A percentile compares a stretch with the other conserved stretches of the same genome.
Conservation (phyloP, 148 eudicot species). For the Nepenthes mirabilis region DNA sequence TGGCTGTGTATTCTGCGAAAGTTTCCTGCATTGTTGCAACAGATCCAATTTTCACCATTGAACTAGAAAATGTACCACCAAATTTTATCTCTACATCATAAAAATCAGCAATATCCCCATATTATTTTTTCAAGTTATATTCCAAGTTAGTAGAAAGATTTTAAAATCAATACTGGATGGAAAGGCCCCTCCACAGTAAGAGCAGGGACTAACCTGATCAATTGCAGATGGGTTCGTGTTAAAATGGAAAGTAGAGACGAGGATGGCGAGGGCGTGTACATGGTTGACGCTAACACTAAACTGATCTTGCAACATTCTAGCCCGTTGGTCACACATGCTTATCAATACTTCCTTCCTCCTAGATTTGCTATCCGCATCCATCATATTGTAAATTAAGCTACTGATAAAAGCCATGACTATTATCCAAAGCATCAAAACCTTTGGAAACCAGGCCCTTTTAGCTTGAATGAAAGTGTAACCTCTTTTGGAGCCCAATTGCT, state of each 20-base stretch:
- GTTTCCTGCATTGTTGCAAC: conserved; percentile 32
- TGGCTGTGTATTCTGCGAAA: conserved; percentile 62
- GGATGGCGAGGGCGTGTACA: conserved; percentile 59
- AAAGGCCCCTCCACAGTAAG: neutral
- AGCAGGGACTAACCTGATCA: conserved; percentile 28
- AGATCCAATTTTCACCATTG: neutral
- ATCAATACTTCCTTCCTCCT: conserved; percentile 38
- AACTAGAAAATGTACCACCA: neutral
- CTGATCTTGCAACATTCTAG: conserved; percentile 64
- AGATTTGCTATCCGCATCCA: conserved; percentile 28
- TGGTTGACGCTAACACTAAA: conserved; percentile 63
- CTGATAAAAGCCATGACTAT: conserved; percentile 10
- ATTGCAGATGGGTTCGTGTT: conserved; percentile 44
- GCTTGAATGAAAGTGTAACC: conserved; percentile 19
- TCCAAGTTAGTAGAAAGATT: neutral
- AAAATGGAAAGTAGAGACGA: conserved; percentile 42
- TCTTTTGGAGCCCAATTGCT: conserved; percentile 28
- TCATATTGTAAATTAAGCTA: conserved; percentile 12
- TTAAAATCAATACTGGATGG: neutral
- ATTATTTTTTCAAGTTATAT: neutral
- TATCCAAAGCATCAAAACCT: conserved; percentile 19
- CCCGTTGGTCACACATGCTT: conserved; percentile 54
- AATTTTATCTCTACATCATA: neutral
- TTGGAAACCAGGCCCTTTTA: conserved; percentile 11
- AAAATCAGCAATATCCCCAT: too few species aligned